phyloP scores from a whole-genome alignment of 495 filamentous ascomycete genomes.

The Penicillium riverlandense region DNA sequence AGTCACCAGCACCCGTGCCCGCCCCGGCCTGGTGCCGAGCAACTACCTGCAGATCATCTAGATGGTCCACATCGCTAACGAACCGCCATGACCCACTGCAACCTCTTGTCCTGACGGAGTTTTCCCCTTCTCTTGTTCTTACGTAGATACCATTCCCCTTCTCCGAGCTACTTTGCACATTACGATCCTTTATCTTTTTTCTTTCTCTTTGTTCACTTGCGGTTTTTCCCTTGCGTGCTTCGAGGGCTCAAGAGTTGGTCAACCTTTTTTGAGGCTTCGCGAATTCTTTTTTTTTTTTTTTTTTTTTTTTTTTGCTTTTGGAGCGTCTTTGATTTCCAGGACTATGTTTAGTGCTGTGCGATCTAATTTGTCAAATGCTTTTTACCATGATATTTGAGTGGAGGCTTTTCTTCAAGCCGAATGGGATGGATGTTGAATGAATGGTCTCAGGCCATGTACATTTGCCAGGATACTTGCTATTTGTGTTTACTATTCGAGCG shows the following conservation, averaged over 20 bases:
- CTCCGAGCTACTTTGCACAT: slow-evolving; percentile 14
- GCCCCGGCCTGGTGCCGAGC: slow-evolving; percentile 85
- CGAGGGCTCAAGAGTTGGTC: not conserved
- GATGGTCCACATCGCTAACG: slow-evolving; percentile 16
- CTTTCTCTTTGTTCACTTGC: not conserved
- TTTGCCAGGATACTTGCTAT: too few relatives aligned
- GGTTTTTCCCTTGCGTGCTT: slow-evolving; percentile 4
- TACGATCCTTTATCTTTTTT: slow-evolving; percentile 12
- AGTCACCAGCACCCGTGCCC: slow-evolving; percentile 66
- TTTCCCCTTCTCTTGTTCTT: slow-evolving; percentile 11
- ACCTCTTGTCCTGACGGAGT: slow-evolving; percentile 16
- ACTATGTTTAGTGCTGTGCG: too few relatives aligned
- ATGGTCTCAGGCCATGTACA: too few relatives aligned
- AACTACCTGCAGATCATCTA: slow-evolving; percentile 79
- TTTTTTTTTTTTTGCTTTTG: too few relatives aligned
- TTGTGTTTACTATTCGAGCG: too few relatives aligned
- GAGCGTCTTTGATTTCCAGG: too few relatives aligned
- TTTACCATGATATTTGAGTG: too few relatives aligned
- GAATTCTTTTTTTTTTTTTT: too few relatives aligned
- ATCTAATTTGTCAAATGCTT: too few relatives aligned
- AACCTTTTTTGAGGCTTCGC: slow-evolving; percentile 1
- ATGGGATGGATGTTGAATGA: not conserved
- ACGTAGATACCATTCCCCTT: slow-evolving; percentile 24
- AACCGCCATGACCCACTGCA: slow-evolving; percentile 16
- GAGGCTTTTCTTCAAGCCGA: too few relatives aligned